Evolutionary conservation across 352 stramenopile species (phyloP), one percentile per base, ranked within the genome.

Genomic region (Pythium chondricola): DNA sequence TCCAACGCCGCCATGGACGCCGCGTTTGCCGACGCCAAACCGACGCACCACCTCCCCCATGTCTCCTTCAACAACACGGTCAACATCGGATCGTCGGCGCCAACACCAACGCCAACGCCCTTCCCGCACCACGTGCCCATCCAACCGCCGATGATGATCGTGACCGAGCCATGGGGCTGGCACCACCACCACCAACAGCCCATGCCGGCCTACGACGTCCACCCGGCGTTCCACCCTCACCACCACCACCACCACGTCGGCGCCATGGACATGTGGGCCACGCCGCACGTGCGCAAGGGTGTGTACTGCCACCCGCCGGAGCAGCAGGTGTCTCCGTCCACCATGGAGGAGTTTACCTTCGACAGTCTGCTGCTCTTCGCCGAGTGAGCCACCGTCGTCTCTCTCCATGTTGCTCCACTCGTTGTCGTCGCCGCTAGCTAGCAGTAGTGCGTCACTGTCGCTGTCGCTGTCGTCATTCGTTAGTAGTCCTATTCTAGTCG

Each of bases 361-460:
- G 75, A 87, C 21, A 78, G 67, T 47, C 58, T 87, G 44, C 33
- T 62, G 41, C 63, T 87, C 33, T 87, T 87, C 46, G 67, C 69
- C 43, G 75, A 87, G 61, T 87, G 53, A 73, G 26, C 37, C 14
- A 24, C 22, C 21, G 21, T 20, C 7, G 27, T 35, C 17, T 4
- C 42, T 17, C 20, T 43, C 48, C 29, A 18, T 47, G 39, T 24
- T 20, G 24, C 17, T 41, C 18, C 22, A 24, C 44, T 3, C 6
- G 20, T 37, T 20, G n/a, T n/a, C n/a, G n/a, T n/a, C n/a, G n/a
- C n/a, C n/a, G n/a, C n/a, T n/a, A n/a, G n/a, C n/a, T n/a, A n/a
- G n/a, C n/a, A n/a, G n/a, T n/a, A n/a, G n/a, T n/a, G n/a, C n/a
- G n/a, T n/a, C n/a, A n/a, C n/a, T n/a, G n/a, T n/a, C n/a, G n/a